Conservation (phyloP, 73 alveolate species). For the Stentor coeruleus region DNA sequence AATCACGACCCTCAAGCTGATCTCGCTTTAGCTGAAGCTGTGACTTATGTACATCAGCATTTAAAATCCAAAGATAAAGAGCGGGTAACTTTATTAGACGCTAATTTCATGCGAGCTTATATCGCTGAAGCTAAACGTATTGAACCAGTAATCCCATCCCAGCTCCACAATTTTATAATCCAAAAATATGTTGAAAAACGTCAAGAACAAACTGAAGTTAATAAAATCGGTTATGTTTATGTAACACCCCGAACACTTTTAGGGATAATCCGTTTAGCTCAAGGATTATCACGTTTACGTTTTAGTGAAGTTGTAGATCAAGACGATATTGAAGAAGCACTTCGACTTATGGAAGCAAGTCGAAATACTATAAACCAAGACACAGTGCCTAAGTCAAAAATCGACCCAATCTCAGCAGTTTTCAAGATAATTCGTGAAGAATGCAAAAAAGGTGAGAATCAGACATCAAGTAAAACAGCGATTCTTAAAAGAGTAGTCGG, state of each 20-base stretch:
- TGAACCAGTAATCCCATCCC: conserved; percentile 77
- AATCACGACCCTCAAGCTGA: conserved; percentile 79
- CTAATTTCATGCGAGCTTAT: conserved; percentile 73
- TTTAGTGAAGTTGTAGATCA: conserved; percentile 73
- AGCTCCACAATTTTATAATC: conserved; percentile 79
- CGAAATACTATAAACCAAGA: conserved; percentile 39
- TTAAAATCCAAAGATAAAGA: conserved; percentile 43
- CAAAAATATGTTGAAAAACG: conserved; percentile 84
- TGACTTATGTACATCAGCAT: conserved; percentile 65
- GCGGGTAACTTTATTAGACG: conserved; percentile 41
- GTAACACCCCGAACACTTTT: conserved; percentile 96
- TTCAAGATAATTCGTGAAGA: conserved; percentile 30
- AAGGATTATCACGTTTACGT: conserved; percentile 85
- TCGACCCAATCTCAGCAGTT: conserved; percentile 34
- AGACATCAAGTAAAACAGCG: conserved; percentile 16
- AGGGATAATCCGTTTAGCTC: conserved; percentile 88
- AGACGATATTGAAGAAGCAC: conserved; percentile 86
- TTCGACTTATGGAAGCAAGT: conserved; percentile 74
- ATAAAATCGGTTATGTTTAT: conserved; percentile 78
- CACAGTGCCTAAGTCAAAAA: conserved; percentile 1
- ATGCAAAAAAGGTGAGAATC: conserved; percentile 26
- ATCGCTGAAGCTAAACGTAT: conserved; percentile 75
- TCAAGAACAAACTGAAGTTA: conserved; percentile 53
- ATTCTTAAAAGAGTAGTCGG: conserved; percentile 24
- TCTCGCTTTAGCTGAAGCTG: conserved; percentile 67